Evolutionary conservation across 2,329 filamentous ascomycete genomes (phyloP).

Genomic region (Trichoderma semiorbis): DNA sequence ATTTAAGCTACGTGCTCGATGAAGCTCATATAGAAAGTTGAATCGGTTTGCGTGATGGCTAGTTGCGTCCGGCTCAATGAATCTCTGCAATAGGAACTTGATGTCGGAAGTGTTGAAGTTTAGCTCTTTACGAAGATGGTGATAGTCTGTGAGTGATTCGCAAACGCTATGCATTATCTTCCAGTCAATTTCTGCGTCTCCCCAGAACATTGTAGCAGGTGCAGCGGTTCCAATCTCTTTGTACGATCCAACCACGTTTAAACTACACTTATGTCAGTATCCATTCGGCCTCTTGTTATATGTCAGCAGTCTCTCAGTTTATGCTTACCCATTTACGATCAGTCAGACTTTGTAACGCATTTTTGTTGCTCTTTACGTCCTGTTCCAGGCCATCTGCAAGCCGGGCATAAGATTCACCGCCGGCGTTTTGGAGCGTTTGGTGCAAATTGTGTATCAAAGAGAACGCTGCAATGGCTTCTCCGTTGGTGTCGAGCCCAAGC

Average conservation of each 20-base stretch:
- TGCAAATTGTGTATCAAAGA: not conserved
- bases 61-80: not conserved
- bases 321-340: not conserved
- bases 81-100: not conserved
- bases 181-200: not conserved
- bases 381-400: not conserved
- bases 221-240: not conserved
- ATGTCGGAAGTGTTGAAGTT: not conserved
- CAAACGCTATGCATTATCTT: not conserved
- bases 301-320: not conserved
- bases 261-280: not conserved
- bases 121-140: not conserved
- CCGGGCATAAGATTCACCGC: not conserved
- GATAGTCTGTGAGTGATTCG: not conserved
- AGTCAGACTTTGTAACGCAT: not conserved
- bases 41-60: not conserved
- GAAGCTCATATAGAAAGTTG: not conserved
- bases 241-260: not conserved
- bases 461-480: not conserved
- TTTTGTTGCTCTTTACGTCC: not conserved
- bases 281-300: not conserved
- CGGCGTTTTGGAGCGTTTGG: not conserved
- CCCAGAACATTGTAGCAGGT: not conserved
- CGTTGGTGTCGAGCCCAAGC: not conserved
- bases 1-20: not conserved